Conservation (phyloP, 805 yeast genomes). For the Blastobotrys americana region DNA sequence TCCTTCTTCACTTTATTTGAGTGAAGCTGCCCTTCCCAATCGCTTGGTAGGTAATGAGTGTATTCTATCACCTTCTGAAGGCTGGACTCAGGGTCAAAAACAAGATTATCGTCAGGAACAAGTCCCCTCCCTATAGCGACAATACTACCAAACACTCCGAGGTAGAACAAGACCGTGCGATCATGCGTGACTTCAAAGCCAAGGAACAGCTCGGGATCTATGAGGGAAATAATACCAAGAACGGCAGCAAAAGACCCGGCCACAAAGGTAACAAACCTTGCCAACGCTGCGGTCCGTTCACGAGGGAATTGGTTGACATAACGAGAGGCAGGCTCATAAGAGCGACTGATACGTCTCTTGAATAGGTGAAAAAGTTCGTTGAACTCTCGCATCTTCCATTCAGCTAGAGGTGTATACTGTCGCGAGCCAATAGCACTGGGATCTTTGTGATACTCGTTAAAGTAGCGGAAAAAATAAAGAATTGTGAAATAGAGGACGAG, state of each 20-base stretch:
- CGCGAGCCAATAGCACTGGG: slow-evolving; percentile 78
- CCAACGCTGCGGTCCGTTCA: slow-evolving; percentile 49
- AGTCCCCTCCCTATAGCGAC: slow-evolving; percentile 78
- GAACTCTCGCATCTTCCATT: slow-evolving; percentile 90
- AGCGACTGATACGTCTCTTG: slow-evolving; percentile 65
- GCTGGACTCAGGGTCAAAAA: slow-evolving; percentile 93
- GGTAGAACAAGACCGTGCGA: slow-evolving; percentile 75
- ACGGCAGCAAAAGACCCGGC: slow-evolving; percentile 88
- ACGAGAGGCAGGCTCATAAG: slow-evolving; percentile 70
- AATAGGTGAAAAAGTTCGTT: slow-evolving; percentile 90
- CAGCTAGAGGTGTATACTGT: slow-evolving; percentile 89
- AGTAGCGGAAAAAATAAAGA: slow-evolving; percentile 80
- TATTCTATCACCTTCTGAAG: slow-evolving; percentile 69
- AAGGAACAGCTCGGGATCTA: slow-evolving; percentile 87
- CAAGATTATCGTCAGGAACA: slow-evolving; percentile 54
- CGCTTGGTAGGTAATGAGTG: slow-evolving; percentile 83
- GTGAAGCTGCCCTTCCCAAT: slow-evolving; percentile 82
- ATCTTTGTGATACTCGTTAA: slow-evolving; percentile 83
- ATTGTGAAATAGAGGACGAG: slow-evolving; percentile 75
- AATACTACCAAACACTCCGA: slow-evolving; percentile 79
- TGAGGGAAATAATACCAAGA: slow-evolving; percentile 62
- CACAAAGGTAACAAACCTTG: slow-evolving; percentile 61
- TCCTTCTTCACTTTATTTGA: slow-evolving; percentile 78
- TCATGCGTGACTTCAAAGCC: slow-evolving; percentile 83
- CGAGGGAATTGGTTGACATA: slow-evolving; percentile 91